These are phyloP conservation scores for Yamadazyma trypodendri DNA, from an alignment of 1,139 yeast species.

Conservation along the genomic window DNA sequence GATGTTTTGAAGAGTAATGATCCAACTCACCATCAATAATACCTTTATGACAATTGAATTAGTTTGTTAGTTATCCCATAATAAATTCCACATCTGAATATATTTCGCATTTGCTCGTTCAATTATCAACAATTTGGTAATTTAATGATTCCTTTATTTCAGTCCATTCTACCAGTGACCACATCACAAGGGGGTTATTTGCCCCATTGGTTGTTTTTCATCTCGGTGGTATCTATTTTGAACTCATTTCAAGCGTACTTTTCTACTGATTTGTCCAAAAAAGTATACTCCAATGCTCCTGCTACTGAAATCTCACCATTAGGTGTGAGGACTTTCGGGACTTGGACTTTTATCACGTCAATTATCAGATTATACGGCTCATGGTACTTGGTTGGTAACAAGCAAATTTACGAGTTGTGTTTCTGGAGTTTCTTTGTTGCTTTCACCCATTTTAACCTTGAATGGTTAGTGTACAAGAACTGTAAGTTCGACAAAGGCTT, in stretches of 20 bases:
- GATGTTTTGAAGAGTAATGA: constrained; percentile 76
- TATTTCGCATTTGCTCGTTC: neutral
- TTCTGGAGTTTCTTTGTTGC: constrained; percentile 85
- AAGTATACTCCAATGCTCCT: constrained; percentile 74
- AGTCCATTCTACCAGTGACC: constrained; percentile 26
- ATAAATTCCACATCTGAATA: neutral
- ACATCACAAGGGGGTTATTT: constrained; percentile 37
- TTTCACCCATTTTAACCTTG: constrained; percentile 76
- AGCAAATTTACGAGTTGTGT: constrained; percentile 74
- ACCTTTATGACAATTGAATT: constrained; percentile 1
- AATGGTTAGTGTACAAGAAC: constrained; percentile 77
- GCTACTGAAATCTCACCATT: constrained; percentile 59
- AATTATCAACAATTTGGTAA: neutral
- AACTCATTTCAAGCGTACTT: constrained; percentile 87
- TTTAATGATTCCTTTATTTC: constrained; percentile 5
- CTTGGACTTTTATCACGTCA: constrained; percentile 92
- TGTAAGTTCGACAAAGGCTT: constrained; percentile 86
- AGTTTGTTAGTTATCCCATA: constrained; percentile 1
- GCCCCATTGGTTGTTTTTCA: constrained; percentile 52
- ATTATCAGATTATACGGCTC: constrained; percentile 88
- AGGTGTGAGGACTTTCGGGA: constrained; percentile 94
- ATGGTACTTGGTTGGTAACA: constrained; percentile 56
- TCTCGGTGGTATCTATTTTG: constrained; percentile 85
- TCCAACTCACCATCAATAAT: constrained; percentile 48
- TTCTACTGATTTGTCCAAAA: constrained; percentile 67